Conservation (phyloP, 2,329 filamentous ascomycete genomes). For the Ophiostoma sp. region DNA sequence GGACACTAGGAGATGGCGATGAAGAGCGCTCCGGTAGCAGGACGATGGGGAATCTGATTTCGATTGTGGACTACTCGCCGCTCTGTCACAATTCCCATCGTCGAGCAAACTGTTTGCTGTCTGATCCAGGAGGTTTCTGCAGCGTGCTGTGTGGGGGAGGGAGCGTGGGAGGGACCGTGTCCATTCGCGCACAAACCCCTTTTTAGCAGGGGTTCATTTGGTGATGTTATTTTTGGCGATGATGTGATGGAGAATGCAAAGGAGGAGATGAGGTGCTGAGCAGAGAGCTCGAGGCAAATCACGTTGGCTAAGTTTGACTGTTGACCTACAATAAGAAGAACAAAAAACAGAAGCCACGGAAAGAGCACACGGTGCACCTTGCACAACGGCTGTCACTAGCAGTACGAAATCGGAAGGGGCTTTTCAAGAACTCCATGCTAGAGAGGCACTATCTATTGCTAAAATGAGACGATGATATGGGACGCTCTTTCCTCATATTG, state of each 20-base stretch:
- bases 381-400: neutral
- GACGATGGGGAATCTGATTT: neutral
- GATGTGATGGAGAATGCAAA: neutral
- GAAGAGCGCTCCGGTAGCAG: neutral
- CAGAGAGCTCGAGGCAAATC: neutral
- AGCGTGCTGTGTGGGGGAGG: neutral
- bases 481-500: constrained; percentile 4
- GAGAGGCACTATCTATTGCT: neutral
- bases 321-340: neutral
- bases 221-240: constrained; percentile 23
- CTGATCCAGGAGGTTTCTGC: constrained; percentile 1
- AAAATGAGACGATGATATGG: neutral
- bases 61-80: neutral
- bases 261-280: neutral
- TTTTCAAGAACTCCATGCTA: neutral
- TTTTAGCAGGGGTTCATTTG: neutral
- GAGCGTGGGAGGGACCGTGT: neutral
- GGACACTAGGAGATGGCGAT: neutral
- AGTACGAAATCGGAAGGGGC: neutral
- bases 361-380: neutral
- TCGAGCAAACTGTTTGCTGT: neutral
- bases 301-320: neutral
- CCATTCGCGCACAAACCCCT: constrained; percentile 9
- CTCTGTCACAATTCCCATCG: no score
- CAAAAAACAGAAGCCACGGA: neutral